Evolutionary conservation across 192 early-diverging fungal species (phyloP), one percentile per base, ranked within the genome.

Genomic region (Coemansia sp.): DNA sequence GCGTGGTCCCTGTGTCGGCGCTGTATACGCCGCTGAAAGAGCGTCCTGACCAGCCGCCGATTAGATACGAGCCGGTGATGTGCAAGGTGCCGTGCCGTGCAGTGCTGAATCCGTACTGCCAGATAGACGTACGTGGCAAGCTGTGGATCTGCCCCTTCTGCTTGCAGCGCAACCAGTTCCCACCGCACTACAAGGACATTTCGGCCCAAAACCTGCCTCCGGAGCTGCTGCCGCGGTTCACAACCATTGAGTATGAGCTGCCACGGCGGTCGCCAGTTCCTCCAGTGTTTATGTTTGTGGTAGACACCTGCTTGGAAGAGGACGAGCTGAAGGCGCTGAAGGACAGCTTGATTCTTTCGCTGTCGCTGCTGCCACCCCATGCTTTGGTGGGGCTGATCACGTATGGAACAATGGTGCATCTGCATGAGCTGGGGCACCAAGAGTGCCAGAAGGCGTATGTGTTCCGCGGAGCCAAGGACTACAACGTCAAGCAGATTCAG

Each of bases 101-200:
- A 20, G 89, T 99, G 57, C 83, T 99, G 40, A 99, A 97, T 67
- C 96, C 96, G 50, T 96, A 93, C 80, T 97, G 96, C 69, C 94
- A 97, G 81, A 92, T 97, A 60, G 96, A 99, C 74, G 86, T 94
- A 16, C 92, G 92, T 33, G 89, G 85, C 10, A 94, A 93, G 73
- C 81, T 97, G 26, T 99, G 96, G 96, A 94, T 96, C 55, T 99
- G 96, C 62, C 92, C 97, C n/a, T 94, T 99, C 74, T 97, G 97
- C 64, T 73, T 96, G 67, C 89, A 92, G 65, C 87, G 97, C 39
- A 99, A 97, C 76, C 91, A 91, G 64, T 91, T 99, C 64, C 95
- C 97, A 20, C 89, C 93, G 61, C 94, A 99, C 58, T 99, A 99
- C 70, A 87, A 88, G 64, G 94, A 99, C 71, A 95, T 99, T 63